Evolutionary conservation across 2,329 filamentous ascomycete genomes (phyloP), one percentile per base, ranked within the genome.

Genomic region (Fusarium irregulare): DNA sequence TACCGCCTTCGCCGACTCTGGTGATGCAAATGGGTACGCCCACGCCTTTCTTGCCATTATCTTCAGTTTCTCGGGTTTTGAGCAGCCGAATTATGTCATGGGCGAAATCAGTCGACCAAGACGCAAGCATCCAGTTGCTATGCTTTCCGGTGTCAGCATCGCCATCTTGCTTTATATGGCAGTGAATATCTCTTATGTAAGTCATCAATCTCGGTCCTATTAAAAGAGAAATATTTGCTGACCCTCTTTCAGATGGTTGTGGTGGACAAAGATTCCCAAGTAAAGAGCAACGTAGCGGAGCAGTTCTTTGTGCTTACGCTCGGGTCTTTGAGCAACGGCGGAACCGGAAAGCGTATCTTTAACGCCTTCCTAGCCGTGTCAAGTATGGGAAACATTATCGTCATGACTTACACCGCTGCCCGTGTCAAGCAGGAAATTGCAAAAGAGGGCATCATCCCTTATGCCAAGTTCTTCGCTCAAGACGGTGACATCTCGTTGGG

Each of bases 361-460:
- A 80, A 84, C 16, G 83, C 80, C 1, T 82, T 89, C 44, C 79
- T 87, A 9, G 86, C 87, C 6, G 76, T 89, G 27, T 86, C 84
- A 4, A 84, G 82, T 25, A 80, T 88, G 50, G 86, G 87, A 0
- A 88, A 89, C 71, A 84, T 89, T 44, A 80, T 88, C 14, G 84
- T 86, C 21, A 86, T 86, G 77, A 89, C 86, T 1, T 89, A 86
- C 67, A 86, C 85, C 0, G 83, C 85, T 10, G 82, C 85, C 4
- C 80, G 85, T 64, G 83, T 89, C 20, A 88, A 89, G 73, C 87
- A 89, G 71, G 87, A 89, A 72, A 87, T 89, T 45, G 87, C 87
- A 10, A 88, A 89, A 70, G 84, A 88, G 73, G 86, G 86, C 1
- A 82, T 88, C 55, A 76, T 88, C 4, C 86, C 86, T 0, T 85